Percentiles rank a stretch among this genome's conserved stretches.
phyloP scores from a whole-genome alignment of 1,284 basidiomycete species.

The Sanghuangporus weigelae region DNA sequence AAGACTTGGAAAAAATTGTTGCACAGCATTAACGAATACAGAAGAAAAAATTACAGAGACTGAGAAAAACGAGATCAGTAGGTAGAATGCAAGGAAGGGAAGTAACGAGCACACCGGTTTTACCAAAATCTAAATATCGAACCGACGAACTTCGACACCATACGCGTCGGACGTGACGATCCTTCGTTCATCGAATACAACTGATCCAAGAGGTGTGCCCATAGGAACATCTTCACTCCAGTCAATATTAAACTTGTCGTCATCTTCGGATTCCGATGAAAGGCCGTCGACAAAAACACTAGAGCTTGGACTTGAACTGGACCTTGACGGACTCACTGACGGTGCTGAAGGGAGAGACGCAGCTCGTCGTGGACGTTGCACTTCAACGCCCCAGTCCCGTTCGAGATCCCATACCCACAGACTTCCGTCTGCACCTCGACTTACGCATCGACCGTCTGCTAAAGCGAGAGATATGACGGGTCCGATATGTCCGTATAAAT shows the following conservation, averaged over 20 bases:
- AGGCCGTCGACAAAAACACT: background rate
- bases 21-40: too few relatives aligned
- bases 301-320: background rate
- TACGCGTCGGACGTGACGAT: slow-evolving; percentile 54
- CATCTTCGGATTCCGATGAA: background rate
- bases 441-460: slow-evolving; percentile 76
- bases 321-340: background rate
- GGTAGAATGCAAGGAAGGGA: background rate
- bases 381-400: slow-evolving; percentile 55
- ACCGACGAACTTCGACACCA: slow-evolving; percentile 55
- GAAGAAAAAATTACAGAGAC: too few relatives aligned
- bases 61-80: too few relatives aligned
- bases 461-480: slow-evolving; percentile 63
- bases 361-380: slow-evolving; percentile 24
- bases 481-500: slow-evolving; percentile 59
- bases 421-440: slow-evolving; percentile 60
- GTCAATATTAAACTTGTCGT: slow-evolving; percentile 6
- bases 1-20: too few relatives aligned
- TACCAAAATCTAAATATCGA: slow-evolving; percentile 51
- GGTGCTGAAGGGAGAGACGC: background rate
- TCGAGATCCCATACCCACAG: slow-evolving; percentile 85
- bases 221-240: slow-evolving; percentile 12
- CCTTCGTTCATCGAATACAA: slow-evolving; percentile 70
- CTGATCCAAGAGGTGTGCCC: slow-evolving; percentile 34
- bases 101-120: background rate